Base-by-base conservation (phyloP, 2,329 filamentous ascomycete species). In the Elsinoe necatrix region DNA sequence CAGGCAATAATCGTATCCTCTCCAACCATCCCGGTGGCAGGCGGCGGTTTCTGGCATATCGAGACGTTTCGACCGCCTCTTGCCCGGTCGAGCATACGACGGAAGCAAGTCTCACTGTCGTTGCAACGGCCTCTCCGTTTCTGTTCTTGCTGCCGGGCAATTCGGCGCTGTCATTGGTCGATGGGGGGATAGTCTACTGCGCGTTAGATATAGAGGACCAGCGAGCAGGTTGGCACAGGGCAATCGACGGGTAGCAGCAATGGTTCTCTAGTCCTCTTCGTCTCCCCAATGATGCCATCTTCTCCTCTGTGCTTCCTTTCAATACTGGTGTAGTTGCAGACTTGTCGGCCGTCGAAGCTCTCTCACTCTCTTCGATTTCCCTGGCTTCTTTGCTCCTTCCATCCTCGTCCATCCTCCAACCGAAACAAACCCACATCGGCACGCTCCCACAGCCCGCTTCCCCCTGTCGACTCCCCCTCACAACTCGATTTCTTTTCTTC, bases 101-200 rank as follows among this genome's bases (percentile, higher is more conserved):
- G 48, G 29, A 52, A 39, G 48, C 29, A 52, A 52, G 48, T 52
- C 48, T 52, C 48, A 52, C 48, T 37, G 48, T 52, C 48, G 48
- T 52, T 52, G 48, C 48, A 52, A 52, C 48, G 48, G 48, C 31
- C 48, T 52, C 48, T 52, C 48, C 48, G 48, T 52, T 52, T 52
- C 48, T 52, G 48, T 52, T 52, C 48, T 23, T 16, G 48, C 48
- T 52, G 48, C 48, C 48, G 48, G 48, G 48, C 31, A 12, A 35
- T 8, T 12, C 29, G 9, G 20, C 31, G 5, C 2, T 2, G 20
- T 37, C 14, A 39, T 37, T 52, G 48, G 48, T 18, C 29, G 12
- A 25, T 4, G 16, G 18, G 6, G 6, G 18, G 31, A 52, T 52
- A 52, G 48, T 52, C 48, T 52, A 39, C 48, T 52, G 48, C 31